Evolutionary conservation across 1,284 basidiomycete genomes (phyloP).

Genomic region (Pseudozyma pruni): DNA sequence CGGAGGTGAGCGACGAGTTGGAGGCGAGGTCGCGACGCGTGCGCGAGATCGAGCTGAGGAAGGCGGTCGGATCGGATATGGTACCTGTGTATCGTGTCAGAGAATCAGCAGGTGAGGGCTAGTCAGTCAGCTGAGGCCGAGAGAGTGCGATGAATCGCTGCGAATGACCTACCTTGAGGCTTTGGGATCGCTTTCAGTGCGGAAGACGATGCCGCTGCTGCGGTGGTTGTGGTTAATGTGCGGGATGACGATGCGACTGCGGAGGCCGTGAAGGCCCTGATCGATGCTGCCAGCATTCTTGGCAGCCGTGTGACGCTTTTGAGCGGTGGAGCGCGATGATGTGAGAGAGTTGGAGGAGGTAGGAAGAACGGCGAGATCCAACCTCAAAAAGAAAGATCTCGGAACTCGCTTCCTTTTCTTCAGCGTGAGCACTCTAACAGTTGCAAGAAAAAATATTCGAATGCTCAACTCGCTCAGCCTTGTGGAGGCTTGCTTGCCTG

Average conservation of each 20-base stretch:
- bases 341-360: background rate
- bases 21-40: constrained; percentile 74
- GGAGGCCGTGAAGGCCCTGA: constrained; percentile 6
- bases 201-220: constrained; percentile 6
- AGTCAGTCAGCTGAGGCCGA: background rate
- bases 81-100: constrained; percentile 6
- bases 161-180: constrained; percentile 9
- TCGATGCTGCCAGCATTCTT: constrained; percentile 22
- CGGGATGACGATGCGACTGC: constrained; percentile 18
- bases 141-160: background rate
- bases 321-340: background rate
- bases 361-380: no score
- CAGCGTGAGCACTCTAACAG: background rate
- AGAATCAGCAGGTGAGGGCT: background rate
- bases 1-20: constrained; percentile 52
- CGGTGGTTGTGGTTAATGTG: constrained; percentile 17
- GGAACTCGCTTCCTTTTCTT: constrained; percentile 25
- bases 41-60: constrained; percentile 79
- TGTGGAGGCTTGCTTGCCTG: no score
- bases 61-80: constrained; percentile 65
- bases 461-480: no score
- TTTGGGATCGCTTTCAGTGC: constrained; percentile 17
- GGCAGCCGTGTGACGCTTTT: background rate
- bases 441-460: no score
- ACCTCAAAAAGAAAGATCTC: constrained; percentile 14